phyloP scores from a whole-genome alignment of 2,329 filamentous ascomycete species.

The Neofusicoccum sp. region DNA sequence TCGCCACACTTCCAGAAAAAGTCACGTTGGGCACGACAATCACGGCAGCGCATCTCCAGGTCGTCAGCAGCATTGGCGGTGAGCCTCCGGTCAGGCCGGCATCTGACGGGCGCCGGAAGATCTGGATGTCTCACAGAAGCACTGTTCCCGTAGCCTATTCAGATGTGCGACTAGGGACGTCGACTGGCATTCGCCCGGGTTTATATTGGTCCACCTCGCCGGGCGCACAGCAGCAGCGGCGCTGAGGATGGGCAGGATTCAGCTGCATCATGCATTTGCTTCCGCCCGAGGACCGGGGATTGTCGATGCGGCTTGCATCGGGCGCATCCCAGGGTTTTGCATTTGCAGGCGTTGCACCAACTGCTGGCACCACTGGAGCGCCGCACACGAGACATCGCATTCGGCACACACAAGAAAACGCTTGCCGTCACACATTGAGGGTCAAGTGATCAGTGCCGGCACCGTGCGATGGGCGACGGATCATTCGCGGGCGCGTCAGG shows the following conservation, averaged over 20 bases:
- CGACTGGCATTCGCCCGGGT: conserved; percentile 5
- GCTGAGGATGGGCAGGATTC: conserved; percentile 4
- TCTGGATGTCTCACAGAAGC: conserved; percentile 19
- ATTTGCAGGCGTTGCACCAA: conserved; percentile 4
- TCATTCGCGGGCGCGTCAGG: conserved; percentile 19
- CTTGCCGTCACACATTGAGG: conserved; percentile 21
- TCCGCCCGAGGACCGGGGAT: conserved; percentile 19
- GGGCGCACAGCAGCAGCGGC: conserved; percentile 17
- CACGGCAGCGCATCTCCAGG: not conserved
- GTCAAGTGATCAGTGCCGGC: conserved; percentile 17
- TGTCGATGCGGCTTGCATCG: conserved; percentile 15
- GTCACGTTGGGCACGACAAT: conserved; percentile 14
- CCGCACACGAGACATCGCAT: conserved; percentile 21
- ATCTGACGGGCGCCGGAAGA: conserved; percentile 19
- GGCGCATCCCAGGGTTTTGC: conserved; percentile 9
- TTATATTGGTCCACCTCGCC: conserved; percentile 19
- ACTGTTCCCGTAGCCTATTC: conserved; percentile 11
- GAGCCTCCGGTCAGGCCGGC: conserved; percentile 12
- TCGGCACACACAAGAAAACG: conserved; percentile 20
- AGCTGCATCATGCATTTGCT: conserved; percentile 10
- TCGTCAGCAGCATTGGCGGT: conserved; percentile 18
- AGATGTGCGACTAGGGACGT: conserved; percentile 18
- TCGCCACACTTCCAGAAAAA: conserved; percentile 18
- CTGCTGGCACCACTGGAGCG: conserved; percentile 16
- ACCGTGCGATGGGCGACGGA: conserved; percentile 21